These are phyloP conservation scores for Alternaria panax DNA, from an alignment of 2,329 filamentous ascomycete genomes.

Conservation along the genomic window DNA sequence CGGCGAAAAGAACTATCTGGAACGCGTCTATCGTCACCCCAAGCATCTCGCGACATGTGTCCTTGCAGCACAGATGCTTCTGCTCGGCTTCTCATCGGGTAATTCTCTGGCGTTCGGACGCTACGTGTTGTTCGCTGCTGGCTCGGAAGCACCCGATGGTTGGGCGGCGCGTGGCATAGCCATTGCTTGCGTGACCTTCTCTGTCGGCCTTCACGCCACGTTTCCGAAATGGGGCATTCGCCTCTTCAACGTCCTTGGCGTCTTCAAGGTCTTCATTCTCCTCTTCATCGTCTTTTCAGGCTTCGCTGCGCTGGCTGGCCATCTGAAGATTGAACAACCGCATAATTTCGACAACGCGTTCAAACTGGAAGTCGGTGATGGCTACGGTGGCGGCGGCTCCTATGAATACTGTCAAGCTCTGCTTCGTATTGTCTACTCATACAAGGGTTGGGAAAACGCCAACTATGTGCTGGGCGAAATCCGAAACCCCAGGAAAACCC, in stretches of 20 bases:
- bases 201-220: constrained; percentile 60
- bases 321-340: constrained; percentile 54
- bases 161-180: constrained; percentile 66
- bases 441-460: constrained; percentile 62
- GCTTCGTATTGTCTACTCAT: constrained; percentile 66
- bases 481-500: constrained; percentile 62
- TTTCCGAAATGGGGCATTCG: constrained; percentile 66
- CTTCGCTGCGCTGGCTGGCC: constrained; percentile 45
- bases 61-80: constrained; percentile 67
- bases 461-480: constrained; percentile 69
- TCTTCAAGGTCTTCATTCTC: constrained; percentile 68
- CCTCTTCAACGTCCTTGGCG: constrained; percentile 65
- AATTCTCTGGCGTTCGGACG: constrained; percentile 67
- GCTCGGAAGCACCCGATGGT: constrained; percentile 56
- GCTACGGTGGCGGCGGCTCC: constrained; percentile 45
- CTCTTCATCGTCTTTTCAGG: constrained; percentile 69
- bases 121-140: constrained; percentile 65
- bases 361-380: constrained; percentile 51
- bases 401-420: constrained; percentile 63
- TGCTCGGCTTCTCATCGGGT: constrained; percentile 66
- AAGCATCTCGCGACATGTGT: constrained; percentile 67
- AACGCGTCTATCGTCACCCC: constrained; percentile 66
- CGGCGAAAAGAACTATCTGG: constrained; percentile 72
- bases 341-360: constrained; percentile 67
- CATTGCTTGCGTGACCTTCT: constrained; percentile 58